Evolutionary conservation across 352 stramenopile genomes (phyloP), one percentile per base, ranked within the genome.

Genomic region (Phytopythium mirpurense): DNA sequence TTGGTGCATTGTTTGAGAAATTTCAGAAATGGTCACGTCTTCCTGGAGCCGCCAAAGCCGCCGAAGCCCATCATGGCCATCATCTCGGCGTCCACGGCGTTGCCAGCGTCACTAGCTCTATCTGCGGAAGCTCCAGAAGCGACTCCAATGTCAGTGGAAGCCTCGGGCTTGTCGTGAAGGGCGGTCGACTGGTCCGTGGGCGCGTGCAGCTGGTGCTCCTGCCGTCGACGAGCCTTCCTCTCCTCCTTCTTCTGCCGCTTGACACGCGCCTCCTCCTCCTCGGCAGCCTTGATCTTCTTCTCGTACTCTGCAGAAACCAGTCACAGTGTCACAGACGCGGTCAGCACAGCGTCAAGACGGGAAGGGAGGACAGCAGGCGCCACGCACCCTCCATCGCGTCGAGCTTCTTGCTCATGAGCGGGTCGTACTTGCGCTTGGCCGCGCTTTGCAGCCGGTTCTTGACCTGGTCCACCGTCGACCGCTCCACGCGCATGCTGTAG

Each of bases 61-160:
- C 71, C 73, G 51, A 97, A 96, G 29, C 88, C 88, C 89, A 97
- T 97, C 78, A 96, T 87, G 19, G 86, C 83, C 80, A 92, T 93
- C 85, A 97, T 96, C 32, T 80, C 83, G 6, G 79, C 78, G 26
- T 96, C 84, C 5, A 69, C 67, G n/a, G 77, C 76, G n/a, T 46
- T 34, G 2, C 27, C 34, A 12, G 35, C 45, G 26, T 51, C 51
- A 12, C 49, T 48, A 7, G 42, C 37, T 12, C 21, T 7, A 3
- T 54, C 48, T 2, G 60, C 54, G 1, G 60, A 4, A 7, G 52
- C 51, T 6, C 27, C 47, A 16, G 41, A 43, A 10, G 9, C 42
- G 34, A 34, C 12, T 49, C 42, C 41, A 5, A 37, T 27, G 9
- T 11, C 38, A 26, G 45, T 43, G 6, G 57, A 44, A 26, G 65